Evolutionary conservation across 129 eudicot genomes (phyloP).

Genomic region (carrot (Daucus carota)): DH1_v3.0 NC_030388.2:23333001-23333500

Average conservation of each 20-base stretch:
- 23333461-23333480: slow-evolving; percentile 12
- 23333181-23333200: neutral
- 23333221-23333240: slow-evolving; percentile 84
- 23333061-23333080: slow-evolving; percentile 70
- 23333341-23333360: neutral
- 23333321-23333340: slow-evolving; percentile 47
- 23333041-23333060: slow-evolving; percentile 73
- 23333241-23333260: slow-evolving; percentile 68
- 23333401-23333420: neutral
- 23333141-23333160: too few species aligned
- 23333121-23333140: slow-evolving; percentile 57
- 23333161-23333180: too few species aligned
- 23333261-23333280: slow-evolving; percentile 90
- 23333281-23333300: slow-evolving; percentile 85
- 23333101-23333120: slow-evolving; percentile 85
- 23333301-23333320: slow-evolving; percentile 72
- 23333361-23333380: neutral
- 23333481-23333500: slow-evolving; percentile 25
- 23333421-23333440: neutral
- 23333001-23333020: slow-evolving; percentile 93
- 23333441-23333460: slow-evolving; percentile 13
- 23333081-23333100: slow-evolving; percentile 67
- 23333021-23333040: slow-evolving; percentile 84
- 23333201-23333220: neutral
- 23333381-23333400: neutral